Evolutionary conservation across 768 basidiomycete genomes (phyloP).

Genomic region (Galerina marginata): DNA sequence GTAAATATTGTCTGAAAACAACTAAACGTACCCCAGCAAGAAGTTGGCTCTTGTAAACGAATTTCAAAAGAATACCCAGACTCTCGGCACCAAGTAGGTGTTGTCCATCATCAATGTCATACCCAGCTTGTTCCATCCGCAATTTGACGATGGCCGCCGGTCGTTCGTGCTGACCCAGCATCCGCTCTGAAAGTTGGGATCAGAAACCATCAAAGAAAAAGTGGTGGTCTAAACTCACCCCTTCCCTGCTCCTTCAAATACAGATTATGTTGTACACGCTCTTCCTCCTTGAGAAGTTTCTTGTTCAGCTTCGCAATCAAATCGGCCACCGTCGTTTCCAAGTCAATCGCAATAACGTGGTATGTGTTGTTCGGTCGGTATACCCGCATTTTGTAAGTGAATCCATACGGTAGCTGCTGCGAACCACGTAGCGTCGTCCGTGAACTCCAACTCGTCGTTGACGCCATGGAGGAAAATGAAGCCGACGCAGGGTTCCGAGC

Average conservation of each 20-base stretch:
- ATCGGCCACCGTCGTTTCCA: slow-evolving; percentile 70
- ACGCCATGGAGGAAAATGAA: slow-evolving; percentile 15
- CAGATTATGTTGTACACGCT: slow-evolving; percentile 65
- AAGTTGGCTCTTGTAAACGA: slow-evolving; percentile 84
- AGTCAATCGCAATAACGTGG: slow-evolving; percentile 68
- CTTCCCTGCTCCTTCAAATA: slow-evolving; percentile 80
- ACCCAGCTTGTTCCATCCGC: slow-evolving; percentile 88
- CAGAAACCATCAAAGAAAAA: too few relatives aligned
- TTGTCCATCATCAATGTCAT: slow-evolving; percentile 78
- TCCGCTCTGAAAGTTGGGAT: slow-evolving; percentile 62
- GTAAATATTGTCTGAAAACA: not conserved
- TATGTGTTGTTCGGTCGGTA: slow-evolving; percentile 76
- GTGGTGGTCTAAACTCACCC: slow-evolving; percentile 48
- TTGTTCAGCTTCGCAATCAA: slow-evolving; percentile 65
- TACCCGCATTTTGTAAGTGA: slow-evolving; percentile 68
- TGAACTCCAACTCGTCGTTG: slow-evolving; percentile 7
- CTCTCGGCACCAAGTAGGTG: slow-evolving; percentile 81
- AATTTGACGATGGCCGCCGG: slow-evolving; percentile 86
- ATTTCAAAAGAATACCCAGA: slow-evolving; percentile 84
- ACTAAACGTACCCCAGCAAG: slow-evolving; percentile 61
- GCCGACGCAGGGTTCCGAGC: not conserved
- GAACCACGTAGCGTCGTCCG: slow-evolving; percentile 16
- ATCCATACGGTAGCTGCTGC: slow-evolving; percentile 4
- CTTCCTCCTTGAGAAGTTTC: slow-evolving; percentile 55
- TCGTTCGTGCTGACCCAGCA: slow-evolving; percentile 79